A percentile compares a stretch with the other conserved stretches of the same genome.
Evolutionary conservation across 257 asterid species (phyloP).

Genomic region (Mitragyna speciosa): DNA sequence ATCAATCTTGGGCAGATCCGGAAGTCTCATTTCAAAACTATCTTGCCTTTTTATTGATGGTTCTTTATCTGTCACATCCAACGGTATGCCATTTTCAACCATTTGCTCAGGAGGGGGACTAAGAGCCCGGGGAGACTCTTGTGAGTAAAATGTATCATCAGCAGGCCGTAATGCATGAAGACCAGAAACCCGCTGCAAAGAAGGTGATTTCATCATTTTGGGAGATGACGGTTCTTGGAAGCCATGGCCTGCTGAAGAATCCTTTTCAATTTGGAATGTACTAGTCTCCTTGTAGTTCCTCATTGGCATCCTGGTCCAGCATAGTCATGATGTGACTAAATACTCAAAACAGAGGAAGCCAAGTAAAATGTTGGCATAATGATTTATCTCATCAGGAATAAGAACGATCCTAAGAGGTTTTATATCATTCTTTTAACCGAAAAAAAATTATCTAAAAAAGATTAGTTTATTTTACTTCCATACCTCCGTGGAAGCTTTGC

Average conservation of each 20-base stretch:
- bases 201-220: slow-evolving; percentile 89
- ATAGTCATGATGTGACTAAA: slow-evolving; percentile 2
- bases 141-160: slow-evolving; percentile 67
- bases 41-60: slow-evolving; percentile 96
- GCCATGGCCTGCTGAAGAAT: slow-evolving; percentile 68
- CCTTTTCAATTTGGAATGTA: slow-evolving; percentile 83
- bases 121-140: slow-evolving; percentile 66
- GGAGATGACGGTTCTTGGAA: slow-evolving; percentile 93
- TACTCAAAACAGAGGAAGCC: background rate
- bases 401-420: too few relatives aligned
- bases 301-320: slow-evolving; percentile 81
- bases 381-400: background rate
- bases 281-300: slow-evolving; percentile 73
- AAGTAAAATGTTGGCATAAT: background rate
- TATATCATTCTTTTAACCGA: background rate
- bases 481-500: slow-evolving; percentile 99
- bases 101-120: slow-evolving; percentile 94
- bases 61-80: slow-evolving; percentile 63
- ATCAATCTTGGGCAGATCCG: slow-evolving; percentile 92
- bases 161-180: slow-evolving; percentile 68
- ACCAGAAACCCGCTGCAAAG: slow-evolving; percentile 81
- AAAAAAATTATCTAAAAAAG: background rate
- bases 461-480: slow-evolving; percentile 15
- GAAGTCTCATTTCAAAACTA: slow-evolving; percentile 93
- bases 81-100: slow-evolving; percentile 70